Conservation (phyloP, 805 yeast genomes). For the Candida pini region DNA sequence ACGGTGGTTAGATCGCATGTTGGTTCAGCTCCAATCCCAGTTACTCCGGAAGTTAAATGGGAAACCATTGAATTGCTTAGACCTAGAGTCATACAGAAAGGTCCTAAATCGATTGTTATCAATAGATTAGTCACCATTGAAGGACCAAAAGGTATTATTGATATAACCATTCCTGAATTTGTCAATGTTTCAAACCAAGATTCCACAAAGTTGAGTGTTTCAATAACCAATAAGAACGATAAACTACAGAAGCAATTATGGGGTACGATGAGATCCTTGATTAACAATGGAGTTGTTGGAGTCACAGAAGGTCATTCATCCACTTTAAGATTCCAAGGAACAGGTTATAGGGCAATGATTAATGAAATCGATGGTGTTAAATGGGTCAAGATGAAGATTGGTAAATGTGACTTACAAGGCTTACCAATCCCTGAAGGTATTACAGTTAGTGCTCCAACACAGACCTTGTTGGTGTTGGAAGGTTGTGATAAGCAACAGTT, state of each 20-base stretch:
- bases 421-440: slow-evolving; percentile 73
- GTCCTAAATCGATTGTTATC: slow-evolving; percentile 51
- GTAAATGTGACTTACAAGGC: slow-evolving; percentile 77
- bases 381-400: slow-evolving; percentile 74
- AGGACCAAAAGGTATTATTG: slow-evolving; percentile 76
- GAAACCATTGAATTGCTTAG: slow-evolving; percentile 41
- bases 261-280: slow-evolving; percentile 85
- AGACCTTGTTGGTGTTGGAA: slow-evolving; percentile 79
- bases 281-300: slow-evolving; percentile 77
- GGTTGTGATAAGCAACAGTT: slow-evolving; percentile 88
- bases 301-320: slow-evolving; percentile 91
- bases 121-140: slow-evolving; percentile 53
- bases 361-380: slow-evolving; percentile 52
- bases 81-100: slow-evolving; percentile 61
- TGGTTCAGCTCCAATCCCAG: slow-evolving; percentile 71
- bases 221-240: slow-evolving; percentile 51
- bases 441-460: slow-evolving; percentile 71
- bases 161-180: slow-evolving; percentile 67
- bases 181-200: slow-evolving; percentile 38
- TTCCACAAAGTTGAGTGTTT: slow-evolving; percentile 31
- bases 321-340: slow-evolving; percentile 85
- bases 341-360: slow-evolving; percentile 88
- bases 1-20: slow-evolving; percentile 49
- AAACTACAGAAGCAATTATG: slow-evolving; percentile 82
- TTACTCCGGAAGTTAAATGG: slow-evolving; percentile 57